These are phyloP conservation scores for Lecanicillium sp. DNA, from an alignment of 2,329 filamentous ascomycete genomes.

Conservation along the genomic window DNA sequence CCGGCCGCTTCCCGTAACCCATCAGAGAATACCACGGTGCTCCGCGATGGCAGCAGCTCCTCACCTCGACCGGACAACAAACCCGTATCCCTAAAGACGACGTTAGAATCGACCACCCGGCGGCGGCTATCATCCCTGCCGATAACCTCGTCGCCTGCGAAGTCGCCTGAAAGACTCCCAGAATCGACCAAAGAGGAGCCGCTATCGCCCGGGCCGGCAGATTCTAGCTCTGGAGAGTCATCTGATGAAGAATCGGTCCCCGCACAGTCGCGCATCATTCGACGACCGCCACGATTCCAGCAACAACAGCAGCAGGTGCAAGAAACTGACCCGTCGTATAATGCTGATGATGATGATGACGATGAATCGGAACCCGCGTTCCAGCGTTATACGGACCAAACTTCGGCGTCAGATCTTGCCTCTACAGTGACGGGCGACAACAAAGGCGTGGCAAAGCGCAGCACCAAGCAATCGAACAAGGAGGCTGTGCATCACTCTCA, in stretches of 20 bases:
- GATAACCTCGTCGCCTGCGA: conserved; percentile 17
- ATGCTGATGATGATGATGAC: conserved; percentile 48
- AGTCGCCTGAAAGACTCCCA: conserved; percentile 12
- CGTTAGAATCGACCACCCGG: conserved; percentile 23
- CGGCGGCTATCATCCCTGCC: conserved; percentile 38
- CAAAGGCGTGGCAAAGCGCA: conserved; percentile 23
- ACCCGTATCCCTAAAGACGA: conserved; percentile 13
- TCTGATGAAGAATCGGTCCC: conserved; percentile 43
- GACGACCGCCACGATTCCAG: conserved; percentile 47
- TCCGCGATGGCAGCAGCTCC: conserved; percentile 26
- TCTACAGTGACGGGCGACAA: conserved; percentile 44
- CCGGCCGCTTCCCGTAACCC: conserved; percentile 39
- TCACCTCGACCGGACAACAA: conserved; percentile 19
- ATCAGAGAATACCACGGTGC: conserved; percentile 37
- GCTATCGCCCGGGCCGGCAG: conserved; percentile 27
- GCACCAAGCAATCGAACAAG: conserved; percentile 19
- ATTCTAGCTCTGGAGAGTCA: conserved; percentile 30
- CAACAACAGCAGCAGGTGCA: conserved; percentile 11
- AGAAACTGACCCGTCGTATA: conserved; percentile 28
- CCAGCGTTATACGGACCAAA: conserved; percentile 35
- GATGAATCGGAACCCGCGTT: conserved; percentile 51
- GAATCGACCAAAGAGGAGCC: conserved; percentile 10
- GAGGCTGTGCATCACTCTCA: conserved; percentile 38
- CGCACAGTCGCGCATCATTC: conserved; percentile 52
- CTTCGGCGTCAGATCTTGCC: conserved; percentile 36